Evolutionary conservation across 2,329 filamentous ascomycete species (phyloP).

Genomic region (Xylaria sp.): DNA sequence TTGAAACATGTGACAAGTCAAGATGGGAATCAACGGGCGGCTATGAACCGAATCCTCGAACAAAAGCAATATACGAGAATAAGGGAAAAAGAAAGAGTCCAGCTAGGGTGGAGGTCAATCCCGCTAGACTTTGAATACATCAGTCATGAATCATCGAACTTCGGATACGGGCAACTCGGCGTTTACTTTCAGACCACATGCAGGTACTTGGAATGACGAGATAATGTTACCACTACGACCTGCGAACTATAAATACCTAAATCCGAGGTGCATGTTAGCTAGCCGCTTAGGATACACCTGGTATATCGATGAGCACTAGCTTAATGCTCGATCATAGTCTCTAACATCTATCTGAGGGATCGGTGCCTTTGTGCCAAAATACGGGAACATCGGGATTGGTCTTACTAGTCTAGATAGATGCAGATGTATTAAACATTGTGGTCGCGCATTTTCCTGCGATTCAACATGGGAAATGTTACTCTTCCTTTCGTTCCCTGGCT

Average conservation of each 20-base stretch:
- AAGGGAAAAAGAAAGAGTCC: not conserved
- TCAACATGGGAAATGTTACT: not conserved
- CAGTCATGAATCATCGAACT: conserved; percentile 40
- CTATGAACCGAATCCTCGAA: not conserved
- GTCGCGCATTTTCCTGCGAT: not conserved
- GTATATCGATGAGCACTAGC: conserved; percentile 5
- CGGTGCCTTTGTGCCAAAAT: conserved; percentile 7
- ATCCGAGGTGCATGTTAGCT: not conserved
- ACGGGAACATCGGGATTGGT: not conserved
- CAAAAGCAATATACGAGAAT: not conserved
- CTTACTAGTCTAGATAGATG: not conserved
- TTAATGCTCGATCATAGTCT: conserved; percentile 22
- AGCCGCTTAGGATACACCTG: not conserved
- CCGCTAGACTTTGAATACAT: not conserved
- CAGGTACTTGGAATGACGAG: conserved; percentile 14
- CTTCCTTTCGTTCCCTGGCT: not conserved
- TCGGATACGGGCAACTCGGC: conserved; percentile 8
- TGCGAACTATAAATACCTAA: not conserved
- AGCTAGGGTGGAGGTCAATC: not conserved
- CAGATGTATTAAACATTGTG: not conserved
- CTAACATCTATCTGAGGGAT: not conserved
- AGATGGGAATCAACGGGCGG: not conserved
- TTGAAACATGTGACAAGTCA: not conserved
- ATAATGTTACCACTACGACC: conserved; percentile 1
- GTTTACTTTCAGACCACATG: conserved; percentile 1